Percentiles rank a stretch among this genome's conserved stretches.
These are phyloP conservation scores for Aegle marmelos DNA, from an alignment of 345 rosid genomes.

Conservation along the genomic window DNA sequence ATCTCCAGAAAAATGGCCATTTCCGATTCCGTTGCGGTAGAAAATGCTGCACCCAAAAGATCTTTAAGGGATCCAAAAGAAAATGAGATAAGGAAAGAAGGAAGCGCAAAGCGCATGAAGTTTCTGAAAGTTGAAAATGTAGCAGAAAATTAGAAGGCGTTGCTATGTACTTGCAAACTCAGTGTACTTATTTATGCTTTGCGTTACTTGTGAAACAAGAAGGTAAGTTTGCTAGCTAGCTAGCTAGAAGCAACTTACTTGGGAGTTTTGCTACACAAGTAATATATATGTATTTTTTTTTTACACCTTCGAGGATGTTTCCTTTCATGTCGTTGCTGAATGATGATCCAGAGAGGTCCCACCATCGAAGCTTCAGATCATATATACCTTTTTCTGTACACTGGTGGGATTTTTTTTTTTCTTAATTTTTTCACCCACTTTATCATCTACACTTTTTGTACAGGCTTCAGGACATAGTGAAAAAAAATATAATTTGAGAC, in stretches of 20 bases:
- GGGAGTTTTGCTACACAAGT: background rate
- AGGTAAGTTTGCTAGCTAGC: background rate
- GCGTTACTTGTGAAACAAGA: background rate
- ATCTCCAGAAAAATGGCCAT: conserved; percentile 38
- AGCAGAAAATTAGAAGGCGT: background rate
- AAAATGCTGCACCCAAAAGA: background rate
- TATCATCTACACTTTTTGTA: too few species aligned
- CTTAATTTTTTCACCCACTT: too few species aligned
- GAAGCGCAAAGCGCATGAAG: background rate
- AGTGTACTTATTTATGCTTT: background rate
- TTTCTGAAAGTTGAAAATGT: background rate
- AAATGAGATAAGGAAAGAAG: background rate
- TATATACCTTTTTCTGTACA: too few species aligned
- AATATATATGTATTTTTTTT: background rate
- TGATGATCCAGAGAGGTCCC: background rate
- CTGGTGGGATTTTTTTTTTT: too few species aligned
- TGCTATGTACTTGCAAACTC: background rate
- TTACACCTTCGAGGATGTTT: conserved; percentile 34
- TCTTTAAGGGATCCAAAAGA: background rate
- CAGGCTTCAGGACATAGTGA: too few species aligned
- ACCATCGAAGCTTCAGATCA: background rate
- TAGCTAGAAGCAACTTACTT: background rate
- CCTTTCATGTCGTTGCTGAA: conserved; percentile 21
- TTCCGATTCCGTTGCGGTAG: background rate
- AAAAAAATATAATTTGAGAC: too few species aligned